Evolutionary conservation across 1,139 yeast genomes (phyloP).

Genomic region (Kurtzmaniella quercitrusa): DNA sequence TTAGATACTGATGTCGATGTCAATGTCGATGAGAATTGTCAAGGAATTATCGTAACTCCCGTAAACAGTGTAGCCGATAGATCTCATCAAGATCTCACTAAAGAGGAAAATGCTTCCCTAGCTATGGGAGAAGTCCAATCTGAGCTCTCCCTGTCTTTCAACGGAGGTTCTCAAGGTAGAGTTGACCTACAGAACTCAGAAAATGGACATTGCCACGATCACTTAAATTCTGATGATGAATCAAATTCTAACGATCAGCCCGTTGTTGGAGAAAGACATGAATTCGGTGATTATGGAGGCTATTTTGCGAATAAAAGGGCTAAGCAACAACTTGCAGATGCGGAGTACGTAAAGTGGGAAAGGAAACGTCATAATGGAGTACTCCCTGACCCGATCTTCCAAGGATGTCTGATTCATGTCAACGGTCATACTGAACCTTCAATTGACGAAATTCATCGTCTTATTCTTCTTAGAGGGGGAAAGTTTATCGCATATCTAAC

Average conservation of each 20-base stretch:
- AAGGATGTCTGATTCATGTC: slow-evolving; percentile 63
- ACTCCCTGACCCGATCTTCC: slow-evolving; percentile 42
- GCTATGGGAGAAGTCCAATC: too few relatives aligned
- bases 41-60: not conserved
- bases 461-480: slow-evolving; percentile 80
- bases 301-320: slow-evolving; percentile 65
- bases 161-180: too few relatives aligned
- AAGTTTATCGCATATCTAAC: slow-evolving; percentile 62
- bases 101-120: too few relatives aligned
- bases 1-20: not conserved
- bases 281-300: slow-evolving; percentile 66
- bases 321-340: slow-evolving; percentile 70
- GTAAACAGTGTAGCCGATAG: not conserved
- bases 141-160: too few relatives aligned
- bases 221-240: not conserved
- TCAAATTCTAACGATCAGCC: too few relatives aligned
- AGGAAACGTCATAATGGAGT: slow-evolving; percentile 27
- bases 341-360: slow-evolving; percentile 48
- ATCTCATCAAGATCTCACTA: too few relatives aligned
- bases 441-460: slow-evolving; percentile 61
- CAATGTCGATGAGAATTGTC: slow-evolving; percentile 1
- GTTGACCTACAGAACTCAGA: too few relatives aligned
- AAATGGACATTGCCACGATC: not conserved
- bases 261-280: slow-evolving; percentile 33
- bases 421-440: slow-evolving; percentile 87